Percentiles rank a stretch among this genome's conserved stretches.
These are phyloP conservation scores for Malus hybrid DNA, from an alignment of 331 rosid species.

Conservation along the genomic window DNA sequence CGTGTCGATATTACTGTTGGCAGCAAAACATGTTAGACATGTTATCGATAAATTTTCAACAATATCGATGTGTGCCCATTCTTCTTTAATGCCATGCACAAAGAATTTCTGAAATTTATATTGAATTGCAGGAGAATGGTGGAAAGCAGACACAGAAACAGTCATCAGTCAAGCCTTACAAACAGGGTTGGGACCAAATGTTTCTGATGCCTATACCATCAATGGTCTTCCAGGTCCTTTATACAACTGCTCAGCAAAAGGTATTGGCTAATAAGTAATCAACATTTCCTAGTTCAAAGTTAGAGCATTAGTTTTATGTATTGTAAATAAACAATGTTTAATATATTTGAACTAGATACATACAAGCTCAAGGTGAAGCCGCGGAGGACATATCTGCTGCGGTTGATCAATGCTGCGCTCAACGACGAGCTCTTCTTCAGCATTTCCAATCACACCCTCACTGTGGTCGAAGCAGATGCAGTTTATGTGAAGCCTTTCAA, in stretches of 20 bases:
- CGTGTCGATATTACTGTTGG: neutral
- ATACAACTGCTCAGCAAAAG: conserved; percentile 49
- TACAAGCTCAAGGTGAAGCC: conserved; percentile 75
- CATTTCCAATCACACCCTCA: conserved; percentile 66
- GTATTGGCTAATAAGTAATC: conserved; percentile 15
- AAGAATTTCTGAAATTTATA: neutral
- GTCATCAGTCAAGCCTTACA: conserved; percentile 56
- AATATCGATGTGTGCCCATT: neutral
- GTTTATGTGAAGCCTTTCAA: conserved; percentile 56
- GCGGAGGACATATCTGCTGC: conserved; percentile 57
- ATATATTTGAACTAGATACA: conserved; percentile 34
- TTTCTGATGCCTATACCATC: conserved; percentile 70
- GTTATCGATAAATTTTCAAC: neutral
- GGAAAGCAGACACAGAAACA: conserved; percentile 68
- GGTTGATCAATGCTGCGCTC: conserved; percentile 72
- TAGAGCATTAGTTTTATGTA: neutral
- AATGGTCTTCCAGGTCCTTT: conserved; percentile 77
- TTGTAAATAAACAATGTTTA: neutral
- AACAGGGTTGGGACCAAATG: conserved; percentile 64
- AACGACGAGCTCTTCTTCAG: conserved; percentile 71
- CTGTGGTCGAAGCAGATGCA: conserved; percentile 73
- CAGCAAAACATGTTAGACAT: neutral
- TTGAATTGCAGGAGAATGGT: conserved; percentile 66
- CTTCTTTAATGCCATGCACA: neutral
- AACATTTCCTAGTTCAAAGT: neutral